Base-by-base conservation (phyloP, 2,329 filamentous ascomycete genomes). In the Fusarium globosum region DNA sequence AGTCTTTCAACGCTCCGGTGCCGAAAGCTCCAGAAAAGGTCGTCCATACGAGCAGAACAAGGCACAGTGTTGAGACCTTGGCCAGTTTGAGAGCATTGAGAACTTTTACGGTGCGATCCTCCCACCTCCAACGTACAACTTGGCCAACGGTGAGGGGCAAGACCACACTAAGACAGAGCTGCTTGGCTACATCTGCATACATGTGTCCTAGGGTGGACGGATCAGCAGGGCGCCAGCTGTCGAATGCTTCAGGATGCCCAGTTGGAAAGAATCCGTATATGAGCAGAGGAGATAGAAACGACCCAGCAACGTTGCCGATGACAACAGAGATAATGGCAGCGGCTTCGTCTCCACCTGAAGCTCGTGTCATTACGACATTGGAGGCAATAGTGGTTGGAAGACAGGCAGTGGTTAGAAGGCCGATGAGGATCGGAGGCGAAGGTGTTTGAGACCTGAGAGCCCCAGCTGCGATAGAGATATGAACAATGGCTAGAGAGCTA, bases 311-410 rank as follows among this genome's bases (percentile, higher is more conserved):
- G 80, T 94, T 94, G 36, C 91, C 92, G 49, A 94, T 83, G 14
- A 93, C 86, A 4, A 93, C 91, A 77, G 93, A 91, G 38, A 93
- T 91, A 68, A 92, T 85, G 55, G 88, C 88, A 0, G 90, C 88
- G 6, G 88, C 88, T 67, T 90, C 88, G 73, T 94, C 92, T 10
- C 92, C 92, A 42, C 91, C 89, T 0, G 92, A 89, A 43, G 89
- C 86, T 33, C 91, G 84, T 11, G 92, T 94, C 91, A 94, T 93
- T 45, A 94, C 90, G 13, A 93, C 90, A 79, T 94, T 94, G 51
- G 90, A 93, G 13, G 90, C 88, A 76, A 94, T 92, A 1, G 92
- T 94, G 0, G 92, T 94, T 3, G 92, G 91, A 9, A 93, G 88
- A 77, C 89, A 92, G n/a, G 89, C 87, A 4, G 90, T 86, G 43